phyloP scores from a whole-genome alignment of 2,329 filamentous ascomycete species.

The Sclerotinia glacialis region DNA sequence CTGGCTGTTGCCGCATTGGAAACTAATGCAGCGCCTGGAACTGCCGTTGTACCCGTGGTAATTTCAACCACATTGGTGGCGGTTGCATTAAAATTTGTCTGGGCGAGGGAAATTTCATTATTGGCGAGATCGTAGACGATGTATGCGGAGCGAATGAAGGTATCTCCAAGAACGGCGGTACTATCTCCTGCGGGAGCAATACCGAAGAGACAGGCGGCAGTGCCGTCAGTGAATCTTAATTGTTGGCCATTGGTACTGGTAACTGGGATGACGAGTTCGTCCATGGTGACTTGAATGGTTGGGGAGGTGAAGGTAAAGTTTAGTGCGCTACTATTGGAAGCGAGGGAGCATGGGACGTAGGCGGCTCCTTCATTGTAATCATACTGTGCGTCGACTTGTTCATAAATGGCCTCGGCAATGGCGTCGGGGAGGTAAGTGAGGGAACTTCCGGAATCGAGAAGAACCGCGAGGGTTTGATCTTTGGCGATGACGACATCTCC shows the following conservation, averaged over 20 bases:
- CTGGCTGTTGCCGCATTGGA: conserved; percentile 50
- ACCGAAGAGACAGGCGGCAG: conserved; percentile 63
- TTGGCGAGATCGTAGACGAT: conserved; percentile 72
- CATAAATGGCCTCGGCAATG: conserved; percentile 54
- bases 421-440: conserved; percentile 64
- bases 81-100: conserved; percentile 61
- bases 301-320: conserved; percentile 55
- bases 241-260: conserved; percentile 46
- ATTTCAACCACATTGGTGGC: conserved; percentile 55
- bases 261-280: conserved; percentile 57
- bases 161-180: conserved; percentile 67
- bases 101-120: conserved; percentile 67
- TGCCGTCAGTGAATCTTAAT: conserved; percentile 53
- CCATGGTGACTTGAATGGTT: conserved; percentile 54
- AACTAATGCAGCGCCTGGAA: conserved; percentile 55
- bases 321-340: conserved; percentile 44
- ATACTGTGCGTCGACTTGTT: conserved; percentile 58
- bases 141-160: conserved; percentile 72
- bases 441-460: conserved; percentile 69
- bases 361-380: conserved; percentile 52
- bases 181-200: conserved; percentile 56
- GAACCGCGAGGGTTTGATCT: conserved; percentile 56
- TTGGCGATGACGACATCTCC: conserved; percentile 45
- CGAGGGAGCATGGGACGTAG: conserved; percentile 59
- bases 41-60: conserved; percentile 45